Base-by-base conservation (phyloP, 768 basidiomycete species). In the Rubroboletus pulcherrimus region DNA sequence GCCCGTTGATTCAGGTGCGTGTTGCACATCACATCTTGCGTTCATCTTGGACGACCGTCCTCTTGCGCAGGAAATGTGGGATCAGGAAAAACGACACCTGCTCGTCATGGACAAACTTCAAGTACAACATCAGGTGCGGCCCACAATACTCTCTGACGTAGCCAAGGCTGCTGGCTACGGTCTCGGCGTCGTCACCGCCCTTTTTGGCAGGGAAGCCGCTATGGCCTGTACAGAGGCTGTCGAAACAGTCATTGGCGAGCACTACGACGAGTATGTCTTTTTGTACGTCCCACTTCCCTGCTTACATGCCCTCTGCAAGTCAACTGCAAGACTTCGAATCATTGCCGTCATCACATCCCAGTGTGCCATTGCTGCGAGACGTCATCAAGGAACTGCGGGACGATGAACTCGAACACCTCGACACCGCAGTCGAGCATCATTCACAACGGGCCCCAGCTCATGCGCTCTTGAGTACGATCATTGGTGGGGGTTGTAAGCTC, bases 221-320 rank as follows among this genome's bases (percentile, higher is more conserved):
- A 98, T 98, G 95, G 95, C 95, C 7, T 98, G 95, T 65, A 98
- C 95, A 0, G 95, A 98, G 71, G 95, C 95, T 0, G 94, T 98
- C 19, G 95, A 98, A 71, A 97, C 95, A 0, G 93, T 93, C 53
- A 98, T 98, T 50, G 95, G 95, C 39, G 95, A 98, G 71, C 95
- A 98, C 72, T 98, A 98, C 65, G 92, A 98, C 69, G 93, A 97
- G 95, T 96, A 68, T 67, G 91, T 80, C 52, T 43, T 37, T 53
- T n/a, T 37, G 9, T 49, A 14, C 19, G 30, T 39, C 45, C 15
- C 24, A 2, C 33, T 14, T 17, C 24, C 34, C 38, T 33, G 51
- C 58, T 64, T 11, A 67, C 30, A 42, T 35, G 49, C 14, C 49
- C 24, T 38, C 26, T 33, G 31, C 43, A 54, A 97, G 94, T 64